These are phyloP conservation scores for Phalaenopsis equestris DNA, from an alignment of 106 monocot genomes.

Conservation along the genomic window DNA sequence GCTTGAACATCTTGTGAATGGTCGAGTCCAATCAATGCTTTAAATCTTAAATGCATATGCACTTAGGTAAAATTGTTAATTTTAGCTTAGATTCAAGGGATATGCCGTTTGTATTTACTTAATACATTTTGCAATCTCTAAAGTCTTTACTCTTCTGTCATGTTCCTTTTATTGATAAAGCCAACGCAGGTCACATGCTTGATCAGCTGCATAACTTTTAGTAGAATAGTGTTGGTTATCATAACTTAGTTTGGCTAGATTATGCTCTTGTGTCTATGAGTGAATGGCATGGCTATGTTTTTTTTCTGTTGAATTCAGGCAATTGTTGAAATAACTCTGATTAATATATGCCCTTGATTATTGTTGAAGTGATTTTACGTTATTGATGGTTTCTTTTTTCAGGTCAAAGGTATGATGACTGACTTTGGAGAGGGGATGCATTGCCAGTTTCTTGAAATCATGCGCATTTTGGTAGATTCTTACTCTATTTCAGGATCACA, in stretches of 20 bases:
- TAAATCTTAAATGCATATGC: neutral
- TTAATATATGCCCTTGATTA: neutral
- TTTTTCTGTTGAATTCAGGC: neutral
- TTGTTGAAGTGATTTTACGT: neutral
- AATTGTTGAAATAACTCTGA: constrained; percentile 1
- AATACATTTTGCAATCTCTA: neutral
- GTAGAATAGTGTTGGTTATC: neutral
- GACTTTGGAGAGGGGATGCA: constrained; percentile 91
- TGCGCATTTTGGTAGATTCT: constrained; percentile 86
- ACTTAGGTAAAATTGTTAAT: neutral
- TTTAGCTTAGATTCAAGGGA: neutral
- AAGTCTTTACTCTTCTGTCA: neutral
- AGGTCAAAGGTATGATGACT: constrained; percentile 88
- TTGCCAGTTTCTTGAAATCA: constrained; percentile 93
- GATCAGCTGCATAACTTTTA: neutral
- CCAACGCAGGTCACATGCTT: neutral
- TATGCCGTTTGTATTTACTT: neutral
- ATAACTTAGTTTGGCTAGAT: neutral
- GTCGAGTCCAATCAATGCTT: neutral
- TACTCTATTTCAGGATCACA: constrained; percentile 62
- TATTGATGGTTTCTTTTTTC: constrained; percentile 19
- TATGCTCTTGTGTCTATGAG: neutral
- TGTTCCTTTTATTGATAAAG: neutral
- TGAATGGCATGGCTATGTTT: neutral
- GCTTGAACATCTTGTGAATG: neutral